These are phyloP conservation scores for Solanum dulcamara DNA, from an alignment of 257 asterid genomes.

Conservation along the genomic window DNA sequence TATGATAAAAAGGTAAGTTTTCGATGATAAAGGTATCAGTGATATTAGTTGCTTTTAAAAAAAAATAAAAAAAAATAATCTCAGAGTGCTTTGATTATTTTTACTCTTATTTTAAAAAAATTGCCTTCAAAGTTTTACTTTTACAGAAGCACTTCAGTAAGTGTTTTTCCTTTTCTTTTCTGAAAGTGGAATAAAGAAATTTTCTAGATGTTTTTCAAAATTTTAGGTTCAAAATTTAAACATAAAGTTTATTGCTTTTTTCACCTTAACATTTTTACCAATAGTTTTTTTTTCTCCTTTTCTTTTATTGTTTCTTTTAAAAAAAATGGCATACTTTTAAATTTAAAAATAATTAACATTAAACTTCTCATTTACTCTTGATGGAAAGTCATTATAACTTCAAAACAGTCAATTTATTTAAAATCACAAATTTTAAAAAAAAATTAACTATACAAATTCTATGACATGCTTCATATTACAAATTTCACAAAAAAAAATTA, in stretches of 20 bases:
- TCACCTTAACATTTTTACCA: not conserved
- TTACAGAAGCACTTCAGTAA: too few species aligned
- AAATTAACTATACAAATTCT: accelerated
- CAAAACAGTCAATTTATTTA: not conserved
- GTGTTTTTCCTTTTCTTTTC: not conserved
- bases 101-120: not conserved
- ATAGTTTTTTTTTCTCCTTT: too few species aligned
- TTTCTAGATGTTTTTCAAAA: not conserved
- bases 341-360: not conserved
- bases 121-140: not conserved
- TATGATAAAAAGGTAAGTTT: not conserved
- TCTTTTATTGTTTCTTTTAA: too few species aligned
- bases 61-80: not conserved
- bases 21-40: not conserved
- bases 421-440: not conserved
- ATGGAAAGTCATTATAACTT: not conserved
- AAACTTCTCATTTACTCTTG: not conserved
- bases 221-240: not conserved
- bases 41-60: not conserved
- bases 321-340: too few species aligned
- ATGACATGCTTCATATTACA: not conserved
- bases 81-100: not conserved
- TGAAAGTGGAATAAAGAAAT: too few species aligned
- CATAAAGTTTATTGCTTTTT: not conserved
- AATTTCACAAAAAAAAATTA: too few species aligned